Conservation (phyloP, 2,329 filamentous ascomycete genomes). For the Aspergillus quadrilineatus region DNA sequence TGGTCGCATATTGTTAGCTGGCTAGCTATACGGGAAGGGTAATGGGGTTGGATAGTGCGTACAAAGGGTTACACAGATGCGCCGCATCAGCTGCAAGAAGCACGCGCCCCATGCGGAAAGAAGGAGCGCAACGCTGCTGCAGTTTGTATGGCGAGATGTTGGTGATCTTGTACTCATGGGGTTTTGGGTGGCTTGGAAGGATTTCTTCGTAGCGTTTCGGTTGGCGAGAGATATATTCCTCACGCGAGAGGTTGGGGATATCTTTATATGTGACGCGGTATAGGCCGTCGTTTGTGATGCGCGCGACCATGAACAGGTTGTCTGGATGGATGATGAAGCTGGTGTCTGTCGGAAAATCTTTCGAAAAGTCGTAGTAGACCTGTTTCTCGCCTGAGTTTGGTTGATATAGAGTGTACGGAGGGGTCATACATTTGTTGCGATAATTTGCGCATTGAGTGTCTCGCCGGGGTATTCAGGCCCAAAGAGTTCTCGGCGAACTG, state of each 20-base stretch:
- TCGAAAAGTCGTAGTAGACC: constrained; percentile 62
- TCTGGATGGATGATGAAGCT: constrained; percentile 64
- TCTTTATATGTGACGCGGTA: constrained; percentile 67
- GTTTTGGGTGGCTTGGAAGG: constrained; percentile 60
- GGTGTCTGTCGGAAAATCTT: constrained; percentile 29
- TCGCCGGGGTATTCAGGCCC: constrained; percentile 57
- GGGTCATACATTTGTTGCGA: constrained; percentile 56
- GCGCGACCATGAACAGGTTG: constrained; percentile 63
- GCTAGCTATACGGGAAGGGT: background rate
- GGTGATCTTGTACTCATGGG: constrained; percentile 56
- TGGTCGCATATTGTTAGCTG: background rate
- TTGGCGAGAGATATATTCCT: constrained; percentile 56
- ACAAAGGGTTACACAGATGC: constrained; percentile 57
- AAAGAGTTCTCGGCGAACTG: constrained; percentile 52
- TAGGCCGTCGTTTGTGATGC: constrained; percentile 58
- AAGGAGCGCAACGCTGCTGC: constrained; percentile 60
- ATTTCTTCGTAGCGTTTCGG: constrained; percentile 58
- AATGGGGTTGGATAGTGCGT: constrained; percentile 16
- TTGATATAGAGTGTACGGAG: background rate
- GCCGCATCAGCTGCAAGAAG: constrained; percentile 62
- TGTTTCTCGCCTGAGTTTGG: constrained; percentile 25
- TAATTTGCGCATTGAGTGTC: constrained; percentile 61
- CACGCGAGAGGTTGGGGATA: constrained; percentile 50
- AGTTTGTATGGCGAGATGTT: constrained; percentile 62
- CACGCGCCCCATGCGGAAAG: constrained; percentile 58